Percentiles rank a stretch among this genome's conserved stretches.
Conservation (phyloP, 495 filamentous ascomycete species). For the Hypoxylon fragiforme region DNA sequence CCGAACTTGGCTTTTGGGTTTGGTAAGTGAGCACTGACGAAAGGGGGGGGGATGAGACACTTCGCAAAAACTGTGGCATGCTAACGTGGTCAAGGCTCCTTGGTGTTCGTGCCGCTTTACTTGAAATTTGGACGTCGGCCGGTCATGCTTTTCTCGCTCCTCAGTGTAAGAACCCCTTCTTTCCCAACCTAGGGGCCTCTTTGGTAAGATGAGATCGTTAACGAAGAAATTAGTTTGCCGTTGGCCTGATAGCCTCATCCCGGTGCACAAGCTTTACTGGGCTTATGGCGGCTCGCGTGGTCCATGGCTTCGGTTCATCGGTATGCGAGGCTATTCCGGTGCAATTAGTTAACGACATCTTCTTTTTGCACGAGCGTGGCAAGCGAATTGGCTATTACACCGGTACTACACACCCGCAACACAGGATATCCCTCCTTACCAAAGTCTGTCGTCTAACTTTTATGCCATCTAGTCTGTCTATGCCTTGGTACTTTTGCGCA, state of each 20-base stretch:
- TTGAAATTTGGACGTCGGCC: constrained; percentile 63
- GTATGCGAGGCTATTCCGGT: constrained; percentile 67
- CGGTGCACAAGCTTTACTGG: constrained; percentile 53
- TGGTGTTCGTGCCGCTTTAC: constrained; percentile 63
- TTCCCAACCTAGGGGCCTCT: not conserved
- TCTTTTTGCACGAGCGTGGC: constrained; percentile 65
- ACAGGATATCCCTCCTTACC: constrained; percentile 8
- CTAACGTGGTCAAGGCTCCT: constrained; percentile 45
- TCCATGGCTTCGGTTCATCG: constrained; percentile 60
- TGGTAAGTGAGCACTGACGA: constrained; percentile 37
- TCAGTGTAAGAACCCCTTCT: constrained; percentile 42
- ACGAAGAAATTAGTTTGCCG: constrained; percentile 50
- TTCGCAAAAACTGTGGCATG: too few species aligned
- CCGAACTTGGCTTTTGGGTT: constrained; percentile 67
- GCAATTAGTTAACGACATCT: constrained; percentile 68
- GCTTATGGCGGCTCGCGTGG: constrained; percentile 59
- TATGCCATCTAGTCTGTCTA: constrained; percentile 52
- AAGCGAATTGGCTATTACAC: constrained; percentile 63
- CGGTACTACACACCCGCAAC: constrained; percentile 31
- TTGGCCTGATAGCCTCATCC: constrained; percentile 60
- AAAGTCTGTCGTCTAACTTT: too few species aligned
- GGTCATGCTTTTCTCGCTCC: constrained; percentile 59
- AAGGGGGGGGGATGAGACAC: not conserved
- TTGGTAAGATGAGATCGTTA: constrained; percentile 1
- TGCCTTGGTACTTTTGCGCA: constrained; percentile 63